Percentiles rank a stretch among this genome's conserved stretches.
Evolutionary conservation across 306 rosid genomes (phyloP).

Genomic region (Casuarina equisetifolia): DNA sequence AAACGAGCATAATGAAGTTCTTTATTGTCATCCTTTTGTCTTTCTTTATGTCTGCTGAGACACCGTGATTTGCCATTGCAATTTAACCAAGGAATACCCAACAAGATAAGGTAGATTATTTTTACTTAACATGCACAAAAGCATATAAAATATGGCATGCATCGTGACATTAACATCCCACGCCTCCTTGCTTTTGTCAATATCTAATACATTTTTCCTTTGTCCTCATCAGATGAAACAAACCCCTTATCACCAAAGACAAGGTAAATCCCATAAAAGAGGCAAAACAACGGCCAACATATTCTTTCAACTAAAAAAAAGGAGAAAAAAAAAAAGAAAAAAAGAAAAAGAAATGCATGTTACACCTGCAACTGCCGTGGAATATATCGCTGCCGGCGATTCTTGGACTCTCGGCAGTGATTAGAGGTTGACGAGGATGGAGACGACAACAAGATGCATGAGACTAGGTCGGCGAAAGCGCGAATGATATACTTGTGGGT

Average conservation of each 20-base stretch:
- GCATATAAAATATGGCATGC: conserved; percentile 21
- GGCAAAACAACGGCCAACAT: conserved; percentile 18
- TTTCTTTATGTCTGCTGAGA: not conserved
- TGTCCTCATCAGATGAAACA: conserved; percentile 34
- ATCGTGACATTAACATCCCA: conserved; percentile 56
- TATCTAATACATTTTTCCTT: conserved; percentile 33
- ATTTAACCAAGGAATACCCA: not conserved
- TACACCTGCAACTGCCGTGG: conserved; percentile 23
- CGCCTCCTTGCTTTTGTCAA: conserved; percentile 45
- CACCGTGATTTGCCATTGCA: not conserved
- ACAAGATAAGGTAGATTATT: not conserved
- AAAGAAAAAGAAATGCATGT: not conserved
- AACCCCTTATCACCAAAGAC: conserved; percentile 24
- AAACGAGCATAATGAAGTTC: conserved; percentile 39
- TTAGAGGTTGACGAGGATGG: conserved; percentile 15
- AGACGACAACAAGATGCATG: conserved; percentile 39
- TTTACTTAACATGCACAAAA: conserved; percentile 18
- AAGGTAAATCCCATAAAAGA: conserved; percentile 21
- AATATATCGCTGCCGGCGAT: conserved; percentile 31
- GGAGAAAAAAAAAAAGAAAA: not conserved
- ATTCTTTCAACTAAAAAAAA: not conserved
- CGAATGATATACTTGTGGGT: conserved; percentile 71
- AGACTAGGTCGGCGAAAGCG: conserved; percentile 78
- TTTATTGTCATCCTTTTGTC: not conserved
- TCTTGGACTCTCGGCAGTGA: conserved; percentile 19